Percentiles rank a stretch among this genome's conserved stretches.
phyloP scores from a whole-genome alignment of 2,329 filamentous ascomycete species.

The Aphanocladium album region DNA sequence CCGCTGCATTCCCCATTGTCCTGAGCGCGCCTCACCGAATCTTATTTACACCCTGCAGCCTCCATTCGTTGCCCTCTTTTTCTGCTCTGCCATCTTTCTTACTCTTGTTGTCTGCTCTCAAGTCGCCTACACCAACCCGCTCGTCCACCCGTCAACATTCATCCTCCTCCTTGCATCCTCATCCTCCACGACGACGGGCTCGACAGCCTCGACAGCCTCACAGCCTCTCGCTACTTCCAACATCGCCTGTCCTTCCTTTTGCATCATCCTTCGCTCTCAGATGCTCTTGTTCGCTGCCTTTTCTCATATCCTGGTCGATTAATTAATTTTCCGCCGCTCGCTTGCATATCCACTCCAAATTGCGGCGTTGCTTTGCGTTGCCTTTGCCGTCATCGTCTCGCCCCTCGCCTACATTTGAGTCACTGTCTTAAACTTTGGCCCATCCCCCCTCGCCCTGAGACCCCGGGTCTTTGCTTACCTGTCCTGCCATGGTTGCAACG shows the following conservation, averaged over 20 bases:
- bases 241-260: not conserved
- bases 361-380: not conserved
- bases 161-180: not conserved
- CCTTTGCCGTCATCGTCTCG: not conserved
- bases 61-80: not conserved
- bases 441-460: conserved; percentile 1
- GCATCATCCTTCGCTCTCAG: not conserved
- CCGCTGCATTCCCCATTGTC: not conserved
- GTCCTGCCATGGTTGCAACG: conserved; percentile 6
- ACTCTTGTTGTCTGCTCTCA: not conserved
- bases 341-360: not conserved
- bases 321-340: not conserved
- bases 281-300: not conserved
- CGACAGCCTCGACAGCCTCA: not conserved
- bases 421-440: conserved; percentile 8
- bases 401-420: conserved; percentile 12
- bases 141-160: not conserved
- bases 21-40: not conserved
- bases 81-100: not conserved
- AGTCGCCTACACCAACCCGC: not conserved
- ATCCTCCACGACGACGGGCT: not conserved
- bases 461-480: conserved; percentile 3
- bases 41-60: conserved; percentile 8
- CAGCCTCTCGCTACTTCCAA: not conserved
- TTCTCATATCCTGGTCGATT: not conserved